Evolutionary conservation across 208 protist species (phyloP), one percentile per base, ranked within the genome.

Genomic region (Trypanosoma congolense): DNA sequence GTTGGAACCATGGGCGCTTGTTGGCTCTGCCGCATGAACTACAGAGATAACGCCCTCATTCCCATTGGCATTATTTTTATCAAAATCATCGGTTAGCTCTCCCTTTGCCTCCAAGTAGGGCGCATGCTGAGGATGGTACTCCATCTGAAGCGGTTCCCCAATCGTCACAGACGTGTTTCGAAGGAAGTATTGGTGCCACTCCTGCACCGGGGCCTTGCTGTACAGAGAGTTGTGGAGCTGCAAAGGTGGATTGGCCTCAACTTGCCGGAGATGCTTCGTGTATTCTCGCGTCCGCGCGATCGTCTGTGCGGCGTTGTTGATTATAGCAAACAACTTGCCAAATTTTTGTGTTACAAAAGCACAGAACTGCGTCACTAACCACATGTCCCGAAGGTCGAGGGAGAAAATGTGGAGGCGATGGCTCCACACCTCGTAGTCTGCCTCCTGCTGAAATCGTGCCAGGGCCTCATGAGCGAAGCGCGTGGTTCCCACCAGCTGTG

Each of bases 221-320:
- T 74, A 61, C 25, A 88, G 71, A 45, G 75, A 65, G 8, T 74
- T 47, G 16, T 63, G 82, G 40, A 96, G 56, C 8, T 60, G 65
- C 6, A 38, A 41, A 1, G 72, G 60, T 2, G 83, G 76, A 43
- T 72, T 41, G 53, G 71, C 38, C 68, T 96, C 91, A 18, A 91
- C 73, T 29, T 52, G 42, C 33, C 82, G 74, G 5, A 98, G 66
- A 62, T 90, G 74, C 42, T 67, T 73, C 35, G 96, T 98, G 76
- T 96, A 98, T 35, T 77, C 61, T 35, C 93, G 75, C 22, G 96
- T 97, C 18, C 93, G 80, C 5, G 92, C 75, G 24, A 99, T 93
- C 9, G 96, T 99, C 78, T 98, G 96, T n/a, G 93, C 93, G 0
- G 97, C 97, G 66, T 99, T 99, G 86, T 98, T 98, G 63, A 98